phyloP scores from a whole-genome alignment of 495 filamentous ascomycete genomes.

The Hypoxylon rickii region DNA sequence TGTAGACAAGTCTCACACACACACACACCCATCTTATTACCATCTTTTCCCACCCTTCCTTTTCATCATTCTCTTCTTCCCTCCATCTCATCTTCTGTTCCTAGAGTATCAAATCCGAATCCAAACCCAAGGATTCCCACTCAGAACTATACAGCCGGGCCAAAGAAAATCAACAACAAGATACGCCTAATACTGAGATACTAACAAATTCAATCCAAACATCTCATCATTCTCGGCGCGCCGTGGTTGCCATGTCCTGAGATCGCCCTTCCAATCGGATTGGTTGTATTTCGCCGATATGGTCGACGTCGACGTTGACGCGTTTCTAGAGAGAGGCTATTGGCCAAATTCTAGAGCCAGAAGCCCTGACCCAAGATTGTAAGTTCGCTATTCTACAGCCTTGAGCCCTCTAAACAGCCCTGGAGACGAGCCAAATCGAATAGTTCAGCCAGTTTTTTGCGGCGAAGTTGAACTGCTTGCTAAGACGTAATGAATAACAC shows the following conservation, averaged over 20 bases:
- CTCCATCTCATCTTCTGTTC: constrained; percentile 4
- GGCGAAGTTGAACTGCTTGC: constrained; percentile 1
- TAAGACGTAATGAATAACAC: constrained; percentile 21
- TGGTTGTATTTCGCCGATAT: constrained; percentile 34
- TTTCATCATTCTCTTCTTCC: not conserved
- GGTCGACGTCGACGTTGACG: constrained; percentile 45
- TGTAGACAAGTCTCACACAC: no score
- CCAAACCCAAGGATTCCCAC: constrained; percentile 9
- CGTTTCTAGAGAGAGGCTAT: constrained; percentile 46
- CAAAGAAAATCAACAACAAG: no score
- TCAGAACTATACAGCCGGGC: constrained; percentile 11
- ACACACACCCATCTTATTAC: no score
- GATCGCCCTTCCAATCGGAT: constrained; percentile 19
- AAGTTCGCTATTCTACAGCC: constrained; percentile 24
- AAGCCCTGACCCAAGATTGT: constrained; percentile 44
- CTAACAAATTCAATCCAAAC: no score
- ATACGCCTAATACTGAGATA: no score
- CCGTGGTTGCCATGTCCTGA: constrained; percentile 23
- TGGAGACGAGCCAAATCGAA: not conserved
- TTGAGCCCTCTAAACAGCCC: not conserved
- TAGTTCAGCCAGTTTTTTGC: not conserved
- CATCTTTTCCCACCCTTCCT: not conserved
- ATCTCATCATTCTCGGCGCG: not conserved
- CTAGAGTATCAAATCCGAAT: constrained; percentile 8
- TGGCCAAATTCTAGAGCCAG: constrained; percentile 49